These are phyloP conservation scores for Phytophthora niederhauseri DNA, from an alignment of 352 stramenopile species.

Conservation along the genomic window DNA sequence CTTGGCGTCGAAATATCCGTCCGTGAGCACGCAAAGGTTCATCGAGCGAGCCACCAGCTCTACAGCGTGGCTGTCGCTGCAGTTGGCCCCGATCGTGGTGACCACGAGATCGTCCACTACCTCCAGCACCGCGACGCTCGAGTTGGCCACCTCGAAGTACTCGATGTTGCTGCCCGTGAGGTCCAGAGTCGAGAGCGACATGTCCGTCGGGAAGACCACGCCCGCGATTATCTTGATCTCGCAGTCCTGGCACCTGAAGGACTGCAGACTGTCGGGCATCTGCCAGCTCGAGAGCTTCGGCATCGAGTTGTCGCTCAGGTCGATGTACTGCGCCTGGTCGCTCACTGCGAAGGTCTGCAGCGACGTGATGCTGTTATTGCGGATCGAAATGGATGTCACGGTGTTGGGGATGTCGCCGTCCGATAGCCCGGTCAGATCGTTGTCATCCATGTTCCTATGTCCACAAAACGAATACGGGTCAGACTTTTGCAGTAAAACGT, in stretches of 20 bases:
- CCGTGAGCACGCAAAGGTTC: conserved; percentile 39
- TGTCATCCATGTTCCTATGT: conserved; percentile 32
- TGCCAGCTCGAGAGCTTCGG: conserved; percentile 30
- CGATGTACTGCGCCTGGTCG: conserved; percentile 26
- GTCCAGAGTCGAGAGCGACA: conserved; percentile 37
- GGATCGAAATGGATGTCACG: conserved; percentile 39
- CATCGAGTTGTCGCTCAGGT: conserved; percentile 44
- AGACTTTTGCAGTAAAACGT: background rate
- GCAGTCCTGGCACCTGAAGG: conserved; percentile 42
- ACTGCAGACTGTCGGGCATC: conserved; percentile 39
- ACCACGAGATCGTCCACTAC: conserved; percentile 34
- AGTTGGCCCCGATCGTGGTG: conserved; percentile 32
- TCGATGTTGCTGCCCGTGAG: conserved; percentile 37
- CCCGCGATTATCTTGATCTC: conserved; percentile 34
- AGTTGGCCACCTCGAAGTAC: conserved; percentile 41
- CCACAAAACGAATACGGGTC: background rate
- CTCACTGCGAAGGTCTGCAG: conserved; percentile 34
- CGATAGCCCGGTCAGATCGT: conserved; percentile 22
- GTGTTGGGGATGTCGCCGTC: conserved; percentile 25
- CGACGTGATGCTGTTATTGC: conserved; percentile 45
- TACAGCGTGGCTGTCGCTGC: conserved; percentile 32
- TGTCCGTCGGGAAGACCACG: conserved; percentile 30
- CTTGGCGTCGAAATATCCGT: conserved; percentile 36
- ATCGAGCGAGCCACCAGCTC: conserved; percentile 28
- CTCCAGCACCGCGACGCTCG: conserved; percentile 35